phyloP scores from a whole-genome alignment of 192 early-diverging fungal genomes.

The Linnemannia elongata region DNA sequence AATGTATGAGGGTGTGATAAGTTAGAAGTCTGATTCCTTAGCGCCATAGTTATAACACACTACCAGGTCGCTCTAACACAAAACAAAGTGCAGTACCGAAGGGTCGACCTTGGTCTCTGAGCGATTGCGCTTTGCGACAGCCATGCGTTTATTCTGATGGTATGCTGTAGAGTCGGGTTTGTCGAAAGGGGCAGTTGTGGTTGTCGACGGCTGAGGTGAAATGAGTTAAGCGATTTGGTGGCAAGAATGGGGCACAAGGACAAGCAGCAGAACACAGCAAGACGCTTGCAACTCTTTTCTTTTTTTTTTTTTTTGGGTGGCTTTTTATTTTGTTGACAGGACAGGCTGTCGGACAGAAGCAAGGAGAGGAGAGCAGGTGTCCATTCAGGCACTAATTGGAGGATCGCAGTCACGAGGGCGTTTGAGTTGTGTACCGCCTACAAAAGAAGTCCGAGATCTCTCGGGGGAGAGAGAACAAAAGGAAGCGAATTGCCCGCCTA shows the following conservation, averaged over 20 bases:
- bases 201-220: background rate
- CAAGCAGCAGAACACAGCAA: background rate
- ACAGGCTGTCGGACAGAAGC: background rate
- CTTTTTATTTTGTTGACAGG: background rate
- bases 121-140: conserved; percentile 44
- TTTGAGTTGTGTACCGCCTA: background rate
- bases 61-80: background rate
- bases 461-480: background rate
- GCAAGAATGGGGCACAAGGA: background rate
- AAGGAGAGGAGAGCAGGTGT: background rate
- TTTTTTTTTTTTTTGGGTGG: background rate
- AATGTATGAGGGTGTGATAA: background rate
- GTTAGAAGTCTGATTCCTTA: background rate
- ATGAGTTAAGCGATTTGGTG: background rate
- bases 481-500: background rate
- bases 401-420: background rate
- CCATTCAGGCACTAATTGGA: background rate
- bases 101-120: conserved; percentile 20
- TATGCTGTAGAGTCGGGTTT: background rate
- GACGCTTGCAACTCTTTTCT: background rate
- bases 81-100: conserved; percentile 11
- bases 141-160: conserved; percentile 15
- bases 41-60: background rate
- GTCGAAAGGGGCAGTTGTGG: too few relatives aligned
- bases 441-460: background rate